Evolutionary conservation across 1,139 yeast species (phyloP).

Genomic region (Hanseniaspora sp.): DNA sequence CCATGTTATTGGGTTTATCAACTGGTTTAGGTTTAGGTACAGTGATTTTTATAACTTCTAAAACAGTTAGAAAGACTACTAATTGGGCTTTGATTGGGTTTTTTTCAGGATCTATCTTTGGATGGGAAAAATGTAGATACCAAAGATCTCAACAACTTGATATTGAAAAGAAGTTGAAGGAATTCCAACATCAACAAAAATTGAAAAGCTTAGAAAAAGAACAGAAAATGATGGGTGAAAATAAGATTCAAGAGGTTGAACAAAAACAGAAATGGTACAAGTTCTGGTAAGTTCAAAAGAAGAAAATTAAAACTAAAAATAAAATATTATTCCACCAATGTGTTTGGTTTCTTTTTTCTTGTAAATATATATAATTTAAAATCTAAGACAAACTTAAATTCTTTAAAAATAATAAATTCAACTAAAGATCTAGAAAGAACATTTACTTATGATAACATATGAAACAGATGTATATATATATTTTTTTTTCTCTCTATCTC

Average conservation of each 20-base stretch:
- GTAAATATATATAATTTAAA: too few relatives aligned
- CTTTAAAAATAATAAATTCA: too few relatives aligned
- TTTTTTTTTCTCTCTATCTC: too few relatives aligned
- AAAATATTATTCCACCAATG: too few relatives aligned
- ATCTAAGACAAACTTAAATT: too few relatives aligned
- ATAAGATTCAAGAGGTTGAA: constrained; percentile 1
- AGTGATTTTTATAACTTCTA: constrained; percentile 59
- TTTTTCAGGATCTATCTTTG: constrained; percentile 64
- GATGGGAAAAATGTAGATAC: constrained; percentile 88
- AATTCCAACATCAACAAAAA: constrained; percentile 14
- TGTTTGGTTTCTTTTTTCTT: too few relatives aligned
- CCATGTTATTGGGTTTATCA: constrained; percentile 76
- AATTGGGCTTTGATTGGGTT: constrained; percentile 84
- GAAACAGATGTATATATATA: too few relatives aligned
- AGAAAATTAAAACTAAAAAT: too few relatives aligned
- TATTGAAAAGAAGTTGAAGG: constrained; percentile 35
- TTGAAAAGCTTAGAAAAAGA: constrained; percentile 15
- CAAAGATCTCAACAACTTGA: constrained; percentile 52
- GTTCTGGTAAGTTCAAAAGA: constrained; percentile 15
- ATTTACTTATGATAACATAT: too few relatives aligned
- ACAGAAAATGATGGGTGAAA: constrained; percentile 24
- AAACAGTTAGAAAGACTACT: constrained; percentile 48
- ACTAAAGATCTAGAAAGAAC: too few relatives aligned
- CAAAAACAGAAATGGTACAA: constrained; percentile 15
- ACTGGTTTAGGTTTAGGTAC: constrained; percentile 73